phyloP scores from a whole-genome alignment of 495 filamentous ascomycete species.

The Pseudevernia furfuracea region DNA sequence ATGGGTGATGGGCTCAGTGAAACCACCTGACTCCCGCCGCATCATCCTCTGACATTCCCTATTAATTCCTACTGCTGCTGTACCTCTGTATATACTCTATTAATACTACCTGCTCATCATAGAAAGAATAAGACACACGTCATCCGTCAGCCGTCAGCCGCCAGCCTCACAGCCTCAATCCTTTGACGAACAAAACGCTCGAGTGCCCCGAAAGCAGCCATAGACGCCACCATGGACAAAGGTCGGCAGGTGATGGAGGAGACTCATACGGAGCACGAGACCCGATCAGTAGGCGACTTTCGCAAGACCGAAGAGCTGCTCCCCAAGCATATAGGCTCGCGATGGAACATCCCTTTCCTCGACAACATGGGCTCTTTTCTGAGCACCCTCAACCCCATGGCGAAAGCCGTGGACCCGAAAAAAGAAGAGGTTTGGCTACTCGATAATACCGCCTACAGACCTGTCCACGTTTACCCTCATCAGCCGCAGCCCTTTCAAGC shows the following conservation, averaged over 20 bases:
- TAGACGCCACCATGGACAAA: slow-evolving; percentile 20
- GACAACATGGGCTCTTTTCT: slow-evolving; percentile 28
- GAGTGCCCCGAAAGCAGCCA: slow-evolving; percentile 6
- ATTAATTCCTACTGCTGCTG: not conserved
- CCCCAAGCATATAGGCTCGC: slow-evolving; percentile 16
- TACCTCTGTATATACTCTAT: not conserved
- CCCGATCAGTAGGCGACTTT: slow-evolving; percentile 22
- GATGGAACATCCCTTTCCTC: slow-evolving; percentile 21
- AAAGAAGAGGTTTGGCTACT: slow-evolving; percentile 76
- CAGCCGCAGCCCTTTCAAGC: slow-evolving; percentile 54
- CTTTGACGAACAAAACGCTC: not conserved
- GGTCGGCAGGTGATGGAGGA: slow-evolving; percentile 24
- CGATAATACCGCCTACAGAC: slow-evolving; percentile 78
- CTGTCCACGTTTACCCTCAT: slow-evolving; percentile 24
- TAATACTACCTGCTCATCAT: not conserved
- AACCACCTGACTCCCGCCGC: slow-evolving; percentile 4
- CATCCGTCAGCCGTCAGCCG: not conserved
- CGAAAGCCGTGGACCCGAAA: slow-evolving; percentile 36
- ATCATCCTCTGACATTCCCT: not conserved
- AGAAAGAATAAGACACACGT: not conserved
- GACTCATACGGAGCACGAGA: slow-evolving; percentile 20
- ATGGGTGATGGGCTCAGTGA: not conserved
- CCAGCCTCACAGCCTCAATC: not conserved
- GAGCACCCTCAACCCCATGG: slow-evolving; percentile 34
- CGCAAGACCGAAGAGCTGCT: slow-evolving; percentile 17